These are phyloP conservation scores for Corymbia calophylla DNA, from an alignment of 441 rosid genomes.

Conservation along the genomic window DNA sequence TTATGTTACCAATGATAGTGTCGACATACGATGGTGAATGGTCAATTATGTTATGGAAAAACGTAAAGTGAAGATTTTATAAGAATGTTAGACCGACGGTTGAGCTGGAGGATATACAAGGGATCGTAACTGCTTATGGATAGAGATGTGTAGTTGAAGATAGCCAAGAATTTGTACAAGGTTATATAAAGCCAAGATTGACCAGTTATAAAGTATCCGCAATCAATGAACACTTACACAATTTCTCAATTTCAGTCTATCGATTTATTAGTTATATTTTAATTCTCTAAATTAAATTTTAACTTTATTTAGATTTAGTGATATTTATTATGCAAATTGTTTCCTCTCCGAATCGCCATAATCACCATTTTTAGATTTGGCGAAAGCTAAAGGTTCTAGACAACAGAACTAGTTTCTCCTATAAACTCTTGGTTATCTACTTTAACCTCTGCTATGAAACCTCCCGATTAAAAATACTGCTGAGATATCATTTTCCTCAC, in stretches of 20 bases:
- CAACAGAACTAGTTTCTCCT: not conserved
- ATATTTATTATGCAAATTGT: not conserved
- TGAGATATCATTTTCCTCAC: rapidly evolving
- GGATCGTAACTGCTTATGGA: not conserved
- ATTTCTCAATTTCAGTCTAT: not conserved
- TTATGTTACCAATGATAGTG: too few relatives aligned
- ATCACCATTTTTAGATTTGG: not conserved
- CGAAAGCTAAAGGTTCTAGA: not conserved
- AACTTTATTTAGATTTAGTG: not conserved
- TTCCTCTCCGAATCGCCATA: not conserved
- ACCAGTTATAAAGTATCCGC: not conserved
- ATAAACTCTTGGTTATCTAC: not conserved
- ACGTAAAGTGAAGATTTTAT: not conserved
- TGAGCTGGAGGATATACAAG: not conserved
- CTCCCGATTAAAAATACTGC: not conserved
- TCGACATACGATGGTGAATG: too few relatives aligned
- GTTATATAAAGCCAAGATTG: too few relatives aligned
- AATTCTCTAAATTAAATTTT: too few relatives aligned
- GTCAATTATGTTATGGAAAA: too few relatives aligned
- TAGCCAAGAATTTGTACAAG: not conserved
- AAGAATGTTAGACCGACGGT: too few relatives aligned
- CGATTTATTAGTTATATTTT: too few relatives aligned
- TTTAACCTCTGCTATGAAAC: not conserved
- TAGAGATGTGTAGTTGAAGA: not conserved
- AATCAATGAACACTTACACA: not conserved